A percentile compares a stretch with the other conserved stretches of the same genome.
Evolutionary conservation across 345 rosid species (phyloP).

Genomic region (Lagerstroemia speciosa): DNA sequence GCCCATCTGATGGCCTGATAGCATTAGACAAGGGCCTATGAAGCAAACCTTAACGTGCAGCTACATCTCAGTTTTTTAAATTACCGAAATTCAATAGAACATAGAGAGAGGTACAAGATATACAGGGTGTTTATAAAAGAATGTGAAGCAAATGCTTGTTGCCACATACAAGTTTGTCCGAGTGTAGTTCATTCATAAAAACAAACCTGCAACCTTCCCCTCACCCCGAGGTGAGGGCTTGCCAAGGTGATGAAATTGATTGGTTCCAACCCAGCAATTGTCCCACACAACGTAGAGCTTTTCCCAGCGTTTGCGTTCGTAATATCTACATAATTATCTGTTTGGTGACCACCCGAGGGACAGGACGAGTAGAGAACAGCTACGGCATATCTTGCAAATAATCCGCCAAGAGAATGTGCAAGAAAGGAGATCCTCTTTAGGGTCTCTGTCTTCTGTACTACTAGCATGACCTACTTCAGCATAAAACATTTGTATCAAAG

Average conservation of each 20-base stretch:
- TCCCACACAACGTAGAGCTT: slow-evolving; percentile 34
- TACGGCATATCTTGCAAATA: slow-evolving; percentile 89
- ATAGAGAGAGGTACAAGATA: neutral
- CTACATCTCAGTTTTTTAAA: neutral
- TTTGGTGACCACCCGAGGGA: slow-evolving; percentile 15
- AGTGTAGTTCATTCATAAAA: neutral
- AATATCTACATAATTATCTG: slow-evolving; percentile 24
- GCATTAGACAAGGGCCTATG: neutral
- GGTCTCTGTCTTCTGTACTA: slow-evolving; percentile 57
- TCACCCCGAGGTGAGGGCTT: slow-evolving; percentile 96
- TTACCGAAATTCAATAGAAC: neutral
- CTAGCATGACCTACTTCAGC: slow-evolving; percentile 47
- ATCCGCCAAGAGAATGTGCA: slow-evolving; percentile 97
- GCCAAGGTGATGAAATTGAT: slow-evolving; percentile 92
- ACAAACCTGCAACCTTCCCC: slow-evolving; percentile 95
- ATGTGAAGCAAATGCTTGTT: neutral
- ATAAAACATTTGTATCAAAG: neutral
- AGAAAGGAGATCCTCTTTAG: slow-evolving; percentile 81
- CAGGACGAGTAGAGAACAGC: slow-evolving; percentile 54
- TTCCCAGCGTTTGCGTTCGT: slow-evolving; percentile 20
- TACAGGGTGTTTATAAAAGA: neutral
- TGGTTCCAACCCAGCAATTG: slow-evolving; percentile 83
- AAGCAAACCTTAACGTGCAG: neutral
- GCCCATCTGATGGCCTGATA: neutral
- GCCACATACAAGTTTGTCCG: neutral